These are phyloP conservation scores for Sporothrix variecibatus DNA, from an alignment of 2,329 filamentous ascomycete species.

Conservation along the genomic window DNA sequence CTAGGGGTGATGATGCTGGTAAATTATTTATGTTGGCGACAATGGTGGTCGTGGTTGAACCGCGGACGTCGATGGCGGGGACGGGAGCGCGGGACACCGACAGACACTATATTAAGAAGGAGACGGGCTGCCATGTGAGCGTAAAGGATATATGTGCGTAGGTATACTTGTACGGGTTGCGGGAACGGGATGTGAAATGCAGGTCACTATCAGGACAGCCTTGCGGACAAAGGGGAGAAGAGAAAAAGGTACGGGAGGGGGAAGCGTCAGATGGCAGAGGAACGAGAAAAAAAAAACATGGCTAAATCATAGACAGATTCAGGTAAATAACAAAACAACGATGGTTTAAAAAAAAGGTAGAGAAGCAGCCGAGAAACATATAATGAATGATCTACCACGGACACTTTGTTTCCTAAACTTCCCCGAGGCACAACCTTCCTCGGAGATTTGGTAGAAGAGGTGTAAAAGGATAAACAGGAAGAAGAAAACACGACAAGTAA, in stretches of 20 bases:
- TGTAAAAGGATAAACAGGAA: too few species aligned
- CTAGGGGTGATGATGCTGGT: not conserved
- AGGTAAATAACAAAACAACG: not conserved
- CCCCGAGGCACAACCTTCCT: too few species aligned
- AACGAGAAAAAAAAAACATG: too few species aligned
- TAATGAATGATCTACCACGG: not conserved
- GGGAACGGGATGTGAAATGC: not conserved
- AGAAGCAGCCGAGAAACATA: not conserved
- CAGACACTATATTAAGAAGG: constrained; percentile 12
- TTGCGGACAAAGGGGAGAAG: constrained; percentile 16
- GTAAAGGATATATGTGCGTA: constrained; percentile 12
- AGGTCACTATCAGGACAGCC: constrained; percentile 15
- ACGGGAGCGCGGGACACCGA: constrained; percentile 17
- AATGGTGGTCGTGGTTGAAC: not conserved
- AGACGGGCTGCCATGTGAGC: constrained; percentile 2
- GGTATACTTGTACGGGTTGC: not conserved
- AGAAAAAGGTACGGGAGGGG: not conserved
- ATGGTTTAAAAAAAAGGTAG: not conserved
- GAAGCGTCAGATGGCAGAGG: not conserved
- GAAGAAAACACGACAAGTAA: not conserved
- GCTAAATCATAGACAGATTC: not conserved
- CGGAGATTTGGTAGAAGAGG: not conserved
- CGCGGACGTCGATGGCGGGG: not conserved
- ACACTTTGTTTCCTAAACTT: not conserved
- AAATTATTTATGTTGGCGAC: not conserved